These are phyloP conservation scores for Dictyostelium firmibasis DNA, from an alignment of 78 protist genomes.

Conservation along the genomic window DNA sequence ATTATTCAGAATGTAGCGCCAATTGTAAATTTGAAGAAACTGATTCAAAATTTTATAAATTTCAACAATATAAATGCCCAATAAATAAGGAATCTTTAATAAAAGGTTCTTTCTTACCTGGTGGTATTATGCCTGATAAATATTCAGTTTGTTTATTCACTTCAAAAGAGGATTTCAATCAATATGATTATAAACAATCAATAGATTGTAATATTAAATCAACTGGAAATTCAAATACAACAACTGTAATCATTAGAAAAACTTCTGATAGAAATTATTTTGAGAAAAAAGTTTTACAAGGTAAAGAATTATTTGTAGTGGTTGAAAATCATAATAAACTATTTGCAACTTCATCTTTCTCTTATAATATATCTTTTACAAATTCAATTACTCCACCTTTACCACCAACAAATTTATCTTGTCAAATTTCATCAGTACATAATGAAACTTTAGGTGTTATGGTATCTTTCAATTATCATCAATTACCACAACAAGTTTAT, in stretches of 20 bases:
- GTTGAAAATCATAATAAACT: not conserved
- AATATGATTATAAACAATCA: not conserved
- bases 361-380: not conserved
- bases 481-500: not conserved
- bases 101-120: not conserved
- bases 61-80: not conserved
- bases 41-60: not conserved
- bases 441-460: not conserved
- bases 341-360: not conserved
- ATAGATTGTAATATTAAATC: not conserved
- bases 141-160: constrained; percentile 2
- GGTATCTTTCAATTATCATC: not conserved
- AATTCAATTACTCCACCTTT: not conserved
- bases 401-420: not conserved
- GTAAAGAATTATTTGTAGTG: not conserved
- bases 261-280: not conserved
- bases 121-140: not conserved
- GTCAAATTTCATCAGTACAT: not conserved
- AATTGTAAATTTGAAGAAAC: not conserved
- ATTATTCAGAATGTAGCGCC: not conserved
- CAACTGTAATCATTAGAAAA: not conserved
- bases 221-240: not conserved
- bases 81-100: not conserved
- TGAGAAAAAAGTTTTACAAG: not conserved
- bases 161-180: not conserved